These are phyloP conservation scores for Mollisiaceae sp. DNA, from an alignment of 2,329 filamentous ascomycete genomes.

Conservation along the genomic window DNA sequence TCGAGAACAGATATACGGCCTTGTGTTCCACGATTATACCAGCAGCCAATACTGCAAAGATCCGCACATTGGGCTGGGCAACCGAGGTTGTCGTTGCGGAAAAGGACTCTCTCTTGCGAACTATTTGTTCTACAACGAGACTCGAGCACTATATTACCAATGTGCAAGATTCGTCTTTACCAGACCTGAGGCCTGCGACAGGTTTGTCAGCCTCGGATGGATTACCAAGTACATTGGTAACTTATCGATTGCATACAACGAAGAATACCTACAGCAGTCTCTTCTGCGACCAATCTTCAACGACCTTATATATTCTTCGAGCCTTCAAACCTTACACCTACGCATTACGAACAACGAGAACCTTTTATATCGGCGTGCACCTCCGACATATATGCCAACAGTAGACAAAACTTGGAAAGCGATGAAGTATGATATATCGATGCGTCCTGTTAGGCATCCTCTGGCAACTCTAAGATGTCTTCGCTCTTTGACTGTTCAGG, in stretches of 20 bases:
- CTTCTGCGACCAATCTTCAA: not conserved
- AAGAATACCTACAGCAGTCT: not conserved
- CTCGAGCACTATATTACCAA: not conserved
- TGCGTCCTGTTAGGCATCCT: slow-evolving; percentile 3
- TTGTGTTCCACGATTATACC: slow-evolving; percentile 2
- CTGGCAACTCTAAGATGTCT: not conserved
- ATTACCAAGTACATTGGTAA: not conserved
- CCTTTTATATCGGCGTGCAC: not conserved
- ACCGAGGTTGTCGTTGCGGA: not conserved
- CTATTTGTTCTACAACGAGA: slow-evolving; percentile 4
- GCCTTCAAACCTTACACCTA: not conserved
- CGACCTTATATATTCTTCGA: not conserved
- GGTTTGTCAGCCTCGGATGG: not conserved
- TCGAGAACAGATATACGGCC: slow-evolving; percentile 4
- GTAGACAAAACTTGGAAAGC: not conserved
- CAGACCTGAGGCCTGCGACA: not conserved
- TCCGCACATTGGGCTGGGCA: not conserved
- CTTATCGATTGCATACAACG: slow-evolving; percentile 2
- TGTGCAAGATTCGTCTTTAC: slow-evolving; percentile 8
- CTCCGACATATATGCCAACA: slow-evolving; percentile 1
- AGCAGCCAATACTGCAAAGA: not conserved
- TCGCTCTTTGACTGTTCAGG: not conserved
- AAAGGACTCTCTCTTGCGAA: slow-evolving; percentile 4
- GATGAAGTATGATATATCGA: not conserved
- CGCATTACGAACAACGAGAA: not conserved